Conservation (phyloP, 176 grass and related monocot species). For the Calamus simplicifolius region DNA sequence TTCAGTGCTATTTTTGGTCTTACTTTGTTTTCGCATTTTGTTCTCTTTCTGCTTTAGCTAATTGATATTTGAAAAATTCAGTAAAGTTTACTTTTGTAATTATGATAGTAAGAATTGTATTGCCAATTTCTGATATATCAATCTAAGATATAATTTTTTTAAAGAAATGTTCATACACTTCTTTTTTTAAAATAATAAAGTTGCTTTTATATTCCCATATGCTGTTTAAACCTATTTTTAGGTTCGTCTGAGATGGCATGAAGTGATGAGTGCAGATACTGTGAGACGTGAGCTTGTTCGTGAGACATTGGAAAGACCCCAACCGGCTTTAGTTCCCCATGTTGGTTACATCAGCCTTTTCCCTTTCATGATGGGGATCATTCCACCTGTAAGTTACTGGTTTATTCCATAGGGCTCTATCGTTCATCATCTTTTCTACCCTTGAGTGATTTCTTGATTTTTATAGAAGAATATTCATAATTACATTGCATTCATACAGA, state of each 20-base stretch:
- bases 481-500: constrained; percentile 19
- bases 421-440: background rate
- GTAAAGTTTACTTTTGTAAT: too few relatives aligned
- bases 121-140: too few relatives aligned
- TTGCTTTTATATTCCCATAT: background rate
- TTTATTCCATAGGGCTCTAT: background rate
- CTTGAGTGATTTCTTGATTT: background rate
- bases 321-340: constrained; percentile 78
- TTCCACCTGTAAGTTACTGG: constrained; percentile 61
- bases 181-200: background rate
- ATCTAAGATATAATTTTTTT: too few relatives aligned
- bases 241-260: constrained; percentile 85
- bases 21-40: too few relatives aligned
- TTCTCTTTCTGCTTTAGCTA: too few relatives aligned
- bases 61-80: too few relatives aligned
- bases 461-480: background rate
- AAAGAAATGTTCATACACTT: background rate
- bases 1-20: too few relatives aligned
- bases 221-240: constrained; percentile 14
- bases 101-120: too few relatives aligned
- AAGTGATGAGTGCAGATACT: constrained; percentile 43
- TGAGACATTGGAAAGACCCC: constrained; percentile 63
- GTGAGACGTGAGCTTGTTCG: constrained; percentile 63
- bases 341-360: constrained; percentile 96
- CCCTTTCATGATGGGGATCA: constrained; percentile 90